phyloP scores from a whole-genome alignment of 257 asterid genomes.

The Primulina huaijiensis region DNA sequence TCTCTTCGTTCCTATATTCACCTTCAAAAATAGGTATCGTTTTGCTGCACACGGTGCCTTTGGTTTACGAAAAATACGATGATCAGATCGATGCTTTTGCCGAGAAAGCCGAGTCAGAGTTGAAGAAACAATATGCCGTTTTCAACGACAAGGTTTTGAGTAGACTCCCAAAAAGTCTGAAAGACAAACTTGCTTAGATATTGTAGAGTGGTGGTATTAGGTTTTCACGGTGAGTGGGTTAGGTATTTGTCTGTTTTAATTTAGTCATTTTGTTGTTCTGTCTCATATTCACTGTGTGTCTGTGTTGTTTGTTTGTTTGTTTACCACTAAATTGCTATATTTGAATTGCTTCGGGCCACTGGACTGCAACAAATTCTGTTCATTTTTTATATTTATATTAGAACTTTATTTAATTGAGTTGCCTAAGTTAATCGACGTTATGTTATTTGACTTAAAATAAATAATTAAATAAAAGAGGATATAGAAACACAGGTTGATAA shows the following conservation, averaged over 20 bases:
- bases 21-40: conserved; percentile 45
- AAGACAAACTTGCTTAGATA: conserved; percentile 49
- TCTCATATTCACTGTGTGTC: conserved; percentile 32
- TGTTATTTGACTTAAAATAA: too few relatives aligned
- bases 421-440: too few relatives aligned
- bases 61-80: conserved; percentile 74
- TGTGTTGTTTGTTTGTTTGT: conserved; percentile 27
- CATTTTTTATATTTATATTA: too few relatives aligned
- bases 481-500: too few relatives aligned
- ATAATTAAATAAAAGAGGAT: too few relatives aligned
- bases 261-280: conserved; percentile 29
- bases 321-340: conserved; percentile 12
- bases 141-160: conserved; percentile 69
- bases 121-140: conserved; percentile 75
- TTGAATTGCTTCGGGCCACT: not conserved
- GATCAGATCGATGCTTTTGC: conserved; percentile 79
- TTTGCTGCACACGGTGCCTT: conserved; percentile 71
- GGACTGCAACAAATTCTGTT: not conserved
- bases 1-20: not conserved
- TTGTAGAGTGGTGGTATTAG: conserved; percentile 23
- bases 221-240: conserved; percentile 10
- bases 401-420: too few relatives aligned
- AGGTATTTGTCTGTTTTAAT: conserved; percentile 23
- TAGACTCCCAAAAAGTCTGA: conserved; percentile 67
- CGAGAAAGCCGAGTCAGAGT: conserved; percentile 80